phyloP scores from a whole-genome alignment of 768 basidiomycete genomes.

The Pholiota conissans region DNA sequence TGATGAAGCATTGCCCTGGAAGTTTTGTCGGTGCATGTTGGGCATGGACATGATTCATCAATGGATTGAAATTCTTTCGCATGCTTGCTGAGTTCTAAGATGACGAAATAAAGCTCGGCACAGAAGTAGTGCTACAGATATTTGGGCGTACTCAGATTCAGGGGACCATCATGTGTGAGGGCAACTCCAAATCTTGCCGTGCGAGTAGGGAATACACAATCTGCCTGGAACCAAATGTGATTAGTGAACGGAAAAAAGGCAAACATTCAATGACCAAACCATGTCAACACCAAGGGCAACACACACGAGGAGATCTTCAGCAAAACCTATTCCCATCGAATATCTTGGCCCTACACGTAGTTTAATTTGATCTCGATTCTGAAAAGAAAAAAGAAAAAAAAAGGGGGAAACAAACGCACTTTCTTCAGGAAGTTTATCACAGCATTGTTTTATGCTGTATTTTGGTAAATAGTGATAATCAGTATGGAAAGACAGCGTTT shows the following conservation, averaged over 20 bases:
- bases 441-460: constrained; percentile 76
- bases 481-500: background rate
- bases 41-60: constrained; percentile 79
- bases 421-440: constrained; percentile 75
- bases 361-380: constrained; percentile 11
- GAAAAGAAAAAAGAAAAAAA: constrained; percentile 1
- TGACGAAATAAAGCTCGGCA: background rate
- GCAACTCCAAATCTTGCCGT: constrained; percentile 92
- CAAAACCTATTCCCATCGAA: constrained; percentile 92
- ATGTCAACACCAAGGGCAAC: constrained; percentile 92
- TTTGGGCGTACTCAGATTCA: constrained; percentile 70
- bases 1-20: constrained; percentile 79
- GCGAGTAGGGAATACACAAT: constrained; percentile 92
- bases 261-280: constrained; percentile 40
- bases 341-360: constrained; percentile 71
- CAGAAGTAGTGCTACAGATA: background rate
- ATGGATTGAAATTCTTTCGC: constrained; percentile 69
- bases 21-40: constrained; percentile 70
- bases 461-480: background rate
- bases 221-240: constrained; percentile 51
- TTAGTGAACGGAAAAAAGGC: background rate
- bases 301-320: constrained; percentile 90
- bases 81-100: constrained; percentile 68
- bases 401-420: constrained; percentile 42
- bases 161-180: constrained; percentile 74